A percentile compares a stretch with the other conserved stretches of the same genome.
Evolutionary conservation across 106 monocot genomes (phyloP).

Genomic region (Dactylorhiza incarnata): DNA sequence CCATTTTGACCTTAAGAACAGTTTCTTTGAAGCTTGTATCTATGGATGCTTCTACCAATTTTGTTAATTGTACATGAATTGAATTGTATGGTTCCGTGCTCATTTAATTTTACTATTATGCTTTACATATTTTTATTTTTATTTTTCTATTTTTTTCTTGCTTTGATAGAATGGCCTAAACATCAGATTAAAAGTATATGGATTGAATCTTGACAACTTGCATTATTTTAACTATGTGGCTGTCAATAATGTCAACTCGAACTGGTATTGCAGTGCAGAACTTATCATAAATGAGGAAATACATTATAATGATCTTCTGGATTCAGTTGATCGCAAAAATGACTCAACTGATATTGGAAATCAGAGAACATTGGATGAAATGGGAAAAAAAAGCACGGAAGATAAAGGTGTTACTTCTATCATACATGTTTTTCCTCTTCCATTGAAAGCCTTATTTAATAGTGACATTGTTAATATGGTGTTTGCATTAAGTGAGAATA

Average conservation of each 20-base stretch:
- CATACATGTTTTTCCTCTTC: not conserved
- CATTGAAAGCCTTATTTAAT: no score
- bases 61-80: not conserved
- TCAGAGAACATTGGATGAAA: slow-evolving; percentile 7
- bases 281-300: slow-evolving; percentile 68
- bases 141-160: not conserved
- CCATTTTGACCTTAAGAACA: no score
- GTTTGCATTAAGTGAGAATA: no score
- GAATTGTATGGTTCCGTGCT: not conserved
- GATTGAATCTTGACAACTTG: not conserved
- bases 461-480: no score
- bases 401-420: slow-evolving; percentile 22
- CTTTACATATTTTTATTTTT: not conserved
- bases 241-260: not conserved
- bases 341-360: slow-evolving; percentile 5
- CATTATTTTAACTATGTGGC: not conserved
- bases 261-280: slow-evolving; percentile 48
- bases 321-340: slow-evolving; percentile 12
- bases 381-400: slow-evolving; percentile 4
- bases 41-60: not conserved
- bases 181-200: not conserved
- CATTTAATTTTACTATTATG: not conserved
- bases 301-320: slow-evolving; percentile 77
- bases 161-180: not conserved
- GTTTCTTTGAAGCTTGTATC: not conserved